phyloP scores from a whole-genome alignment of 2,329 filamentous ascomycete species.

The Aspergillus thermomutatus region DNA sequence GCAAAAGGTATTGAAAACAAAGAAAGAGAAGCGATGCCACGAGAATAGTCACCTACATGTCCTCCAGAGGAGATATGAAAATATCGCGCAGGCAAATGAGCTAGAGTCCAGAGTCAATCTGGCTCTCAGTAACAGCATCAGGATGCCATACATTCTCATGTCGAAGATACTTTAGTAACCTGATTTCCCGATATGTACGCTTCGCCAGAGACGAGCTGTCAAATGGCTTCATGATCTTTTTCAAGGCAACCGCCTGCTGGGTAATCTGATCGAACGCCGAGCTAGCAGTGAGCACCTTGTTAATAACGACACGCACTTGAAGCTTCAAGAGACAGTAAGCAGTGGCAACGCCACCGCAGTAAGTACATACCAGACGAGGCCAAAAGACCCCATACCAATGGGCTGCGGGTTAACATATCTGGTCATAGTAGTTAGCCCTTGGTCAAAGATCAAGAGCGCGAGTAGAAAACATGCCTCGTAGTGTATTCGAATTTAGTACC shows the following conservation, averaged over 20 bases:
- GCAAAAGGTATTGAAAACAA: neutral
- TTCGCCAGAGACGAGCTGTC: slow-evolving; percentile 96
- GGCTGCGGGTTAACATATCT: slow-evolving; percentile 98
- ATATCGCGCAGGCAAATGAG: slow-evolving; percentile 98
- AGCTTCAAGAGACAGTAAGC: neutral
- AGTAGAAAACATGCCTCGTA: slow-evolving; percentile 66
- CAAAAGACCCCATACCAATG: slow-evolving; percentile 98
- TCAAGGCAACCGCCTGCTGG: slow-evolving; percentile 92
- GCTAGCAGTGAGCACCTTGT: slow-evolving; percentile 46
- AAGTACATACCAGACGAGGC: slow-evolving; percentile 78
- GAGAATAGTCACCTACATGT: slow-evolving; percentile 64
- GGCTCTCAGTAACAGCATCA: slow-evolving; percentile 10
- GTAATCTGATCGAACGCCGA: slow-evolving; percentile 97
- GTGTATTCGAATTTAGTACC: slow-evolving; percentile 99
- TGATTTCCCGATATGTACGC: slow-evolving; percentile 94
- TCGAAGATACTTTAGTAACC: slow-evolving; percentile 90
- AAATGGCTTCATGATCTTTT: slow-evolving; percentile 99
- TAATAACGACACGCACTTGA: neutral
- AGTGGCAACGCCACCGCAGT: neutral
- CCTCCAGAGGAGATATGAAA: slow-evolving; percentile 97
- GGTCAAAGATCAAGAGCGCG: neutral
- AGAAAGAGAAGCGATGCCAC: neutral
- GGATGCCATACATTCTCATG: slow-evolving; percentile 81
- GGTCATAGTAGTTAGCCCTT: slow-evolving; percentile 23
- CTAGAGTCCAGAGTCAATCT: slow-evolving; percentile 41